These are phyloP conservation scores for Henningerozyma blattae DNA, from an alignment of 805 yeast genomes.

Conservation along the genomic window DNA sequence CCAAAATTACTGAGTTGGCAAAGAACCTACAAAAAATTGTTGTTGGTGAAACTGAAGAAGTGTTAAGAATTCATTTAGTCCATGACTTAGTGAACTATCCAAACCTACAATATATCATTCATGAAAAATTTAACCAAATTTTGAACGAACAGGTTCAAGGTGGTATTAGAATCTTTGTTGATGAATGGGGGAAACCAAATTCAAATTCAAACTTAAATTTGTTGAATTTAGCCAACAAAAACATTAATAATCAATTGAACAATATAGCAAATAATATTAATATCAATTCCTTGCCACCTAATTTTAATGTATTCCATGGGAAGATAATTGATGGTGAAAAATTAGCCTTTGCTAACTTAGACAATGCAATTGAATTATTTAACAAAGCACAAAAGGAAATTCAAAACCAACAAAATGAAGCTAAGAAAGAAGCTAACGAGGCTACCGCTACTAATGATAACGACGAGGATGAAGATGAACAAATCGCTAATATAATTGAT, in stretches of 20 bases:
- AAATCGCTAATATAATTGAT: conserved; percentile 38
- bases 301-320: conserved; percentile 65
- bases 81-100: conserved; percentile 52
- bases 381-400: conserved; percentile 21
- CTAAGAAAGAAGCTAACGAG: conserved; percentile 7
- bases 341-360: conserved; percentile 77
- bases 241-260: not conserved
- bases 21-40: conserved; percentile 22
- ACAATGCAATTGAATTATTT: conserved; percentile 45
- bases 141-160: conserved; percentile 67
- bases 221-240: conserved; percentile 1
- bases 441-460: conserved; percentile 3
- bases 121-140: conserved; percentile 45
- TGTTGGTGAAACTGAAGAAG: conserved; percentile 36
- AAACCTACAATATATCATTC: conserved; percentile 29
- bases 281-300: conserved; percentile 22
- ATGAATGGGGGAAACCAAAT: conserved; percentile 35
- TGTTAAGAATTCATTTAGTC: conserved; percentile 49
- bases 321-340: conserved; percentile 77
- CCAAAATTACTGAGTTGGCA: conserved; percentile 21
- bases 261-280: not conserved
- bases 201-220: not conserved
- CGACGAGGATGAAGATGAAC: not conserved
- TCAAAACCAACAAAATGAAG: conserved; percentile 15
- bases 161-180: conserved; percentile 50